Conservation (phyloP, 1,139 yeast genomes). For the Geotrichum carabidarum region DNA sequence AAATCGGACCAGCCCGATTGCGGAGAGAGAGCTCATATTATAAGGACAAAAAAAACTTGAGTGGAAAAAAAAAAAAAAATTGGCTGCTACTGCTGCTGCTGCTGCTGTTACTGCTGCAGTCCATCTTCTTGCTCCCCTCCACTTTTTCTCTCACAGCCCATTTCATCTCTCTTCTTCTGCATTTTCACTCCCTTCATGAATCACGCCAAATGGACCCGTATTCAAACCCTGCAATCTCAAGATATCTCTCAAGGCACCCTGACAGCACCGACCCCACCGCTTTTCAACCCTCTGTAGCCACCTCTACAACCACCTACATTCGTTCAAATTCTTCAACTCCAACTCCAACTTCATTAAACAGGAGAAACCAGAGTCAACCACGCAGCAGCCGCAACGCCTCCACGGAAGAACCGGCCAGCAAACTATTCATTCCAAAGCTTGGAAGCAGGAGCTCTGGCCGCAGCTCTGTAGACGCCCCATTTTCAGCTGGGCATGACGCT, state of each 20-base stretch:
- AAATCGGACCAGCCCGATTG: too few relatives aligned
- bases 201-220: constrained; percentile 11
- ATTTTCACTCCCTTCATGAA: neutral
- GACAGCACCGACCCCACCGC: neutral
- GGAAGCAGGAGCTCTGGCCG: neutral
- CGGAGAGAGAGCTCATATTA: too few relatives aligned
- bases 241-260: neutral
- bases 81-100: too few relatives aligned
- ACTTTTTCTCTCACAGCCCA: neutral
- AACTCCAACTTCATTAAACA: neutral
- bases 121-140: neutral
- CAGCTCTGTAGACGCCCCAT: neutral
- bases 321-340: neutral
- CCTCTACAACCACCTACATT: neutral
- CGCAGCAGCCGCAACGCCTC: neutral
- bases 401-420: neutral
- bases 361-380: neutral
- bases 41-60: too few relatives aligned
- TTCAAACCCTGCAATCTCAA: constrained; percentile 13
- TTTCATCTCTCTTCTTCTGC: neutral
- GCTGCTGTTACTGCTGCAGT: neutral
- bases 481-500: neutral
- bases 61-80: too few relatives aligned
- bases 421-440: neutral
- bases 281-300: neutral